phyloP scores from a whole-genome alignment of 805 yeast genomes.

The Cyberlindnera nakhonratchasimensis region DNA sequence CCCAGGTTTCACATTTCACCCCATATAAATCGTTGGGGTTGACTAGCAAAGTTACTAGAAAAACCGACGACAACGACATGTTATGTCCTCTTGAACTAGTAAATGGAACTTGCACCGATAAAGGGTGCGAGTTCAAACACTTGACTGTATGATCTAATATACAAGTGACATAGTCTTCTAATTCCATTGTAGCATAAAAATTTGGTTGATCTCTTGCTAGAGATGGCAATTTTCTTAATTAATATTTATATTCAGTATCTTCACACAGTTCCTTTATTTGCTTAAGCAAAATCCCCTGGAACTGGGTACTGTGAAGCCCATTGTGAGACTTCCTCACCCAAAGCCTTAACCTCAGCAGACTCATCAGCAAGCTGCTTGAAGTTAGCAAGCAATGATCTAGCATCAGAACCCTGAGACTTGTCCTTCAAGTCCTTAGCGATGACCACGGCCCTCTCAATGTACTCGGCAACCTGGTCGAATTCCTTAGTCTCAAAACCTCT shows the following conservation, averaged over 20 bases:
- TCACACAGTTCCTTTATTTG: too few species aligned
- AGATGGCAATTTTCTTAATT: too few species aligned
- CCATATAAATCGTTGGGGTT: conserved; percentile 25
- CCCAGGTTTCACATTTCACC: conserved; percentile 18
- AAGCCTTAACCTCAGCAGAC: conserved; percentile 52
- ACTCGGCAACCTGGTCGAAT: conserved; percentile 74
- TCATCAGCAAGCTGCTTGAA: conserved; percentile 72
- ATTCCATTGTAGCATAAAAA: neutral
- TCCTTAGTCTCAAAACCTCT: conserved; percentile 83
- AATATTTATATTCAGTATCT: too few species aligned
- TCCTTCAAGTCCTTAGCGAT: conserved; percentile 60
- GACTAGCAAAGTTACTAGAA: neutral
- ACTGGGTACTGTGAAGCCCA: conserved; percentile 95
- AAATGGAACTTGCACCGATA: conserved; percentile 22
- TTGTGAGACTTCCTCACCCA: conserved; percentile 61
- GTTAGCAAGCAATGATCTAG: conserved; percentile 58
- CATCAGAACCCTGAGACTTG: conserved; percentile 52
- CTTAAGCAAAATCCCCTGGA: conserved; percentile 64
- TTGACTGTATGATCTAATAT: conserved; percentile 8
- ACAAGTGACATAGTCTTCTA: neutral
- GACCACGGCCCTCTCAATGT: conserved; percentile 74
- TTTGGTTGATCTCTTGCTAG: too few species aligned
- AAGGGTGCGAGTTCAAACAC: conserved; percentile 25
- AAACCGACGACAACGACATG: conserved; percentile 7
- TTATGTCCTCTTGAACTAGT: conserved; percentile 27